Percentiles rank a stretch among this genome's conserved stretches.
These are phyloP conservation scores for Wallacemonas sp. DNA, from an alignment of 208 protist genomes.

Conservation along the genomic window DNA sequence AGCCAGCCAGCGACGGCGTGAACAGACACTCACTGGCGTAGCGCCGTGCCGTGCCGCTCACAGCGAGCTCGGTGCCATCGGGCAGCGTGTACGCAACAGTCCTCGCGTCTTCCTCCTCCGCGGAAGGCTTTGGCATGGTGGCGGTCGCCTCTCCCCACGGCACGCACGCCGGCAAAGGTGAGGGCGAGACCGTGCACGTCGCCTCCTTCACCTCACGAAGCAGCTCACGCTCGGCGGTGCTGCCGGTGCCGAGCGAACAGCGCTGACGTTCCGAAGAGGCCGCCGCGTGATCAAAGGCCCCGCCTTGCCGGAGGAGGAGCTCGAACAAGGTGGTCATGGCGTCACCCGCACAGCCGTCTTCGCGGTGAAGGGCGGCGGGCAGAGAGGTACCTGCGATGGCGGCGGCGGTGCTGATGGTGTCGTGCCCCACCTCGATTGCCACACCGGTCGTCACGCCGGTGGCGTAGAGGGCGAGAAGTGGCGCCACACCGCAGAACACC, in stretches of 20 bases:
- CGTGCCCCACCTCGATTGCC: slow-evolving; percentile 63
- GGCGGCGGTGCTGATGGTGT: slow-evolving; percentile 44
- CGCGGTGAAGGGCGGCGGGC: slow-evolving; percentile 41
- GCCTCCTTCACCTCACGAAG: slow-evolving; percentile 52
- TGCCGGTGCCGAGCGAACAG: slow-evolving; percentile 28
- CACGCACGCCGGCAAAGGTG: slow-evolving; percentile 10
- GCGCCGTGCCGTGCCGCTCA: slow-evolving; percentile 47
- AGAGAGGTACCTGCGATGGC: slow-evolving; percentile 56
- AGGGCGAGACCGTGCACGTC: slow-evolving; percentile 31
- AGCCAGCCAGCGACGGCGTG: slow-evolving; percentile 55
- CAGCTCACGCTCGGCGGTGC: slow-evolving; percentile 39
- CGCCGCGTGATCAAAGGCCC: slow-evolving; percentile 23
- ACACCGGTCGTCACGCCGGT: slow-evolving; percentile 62
- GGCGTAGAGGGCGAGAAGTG: slow-evolving; percentile 61
- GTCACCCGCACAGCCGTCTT: slow-evolving; percentile 40
- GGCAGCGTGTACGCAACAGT: slow-evolving; percentile 48
- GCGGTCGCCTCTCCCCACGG: neutral
- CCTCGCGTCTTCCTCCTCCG: neutral
- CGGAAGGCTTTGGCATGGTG: neutral
- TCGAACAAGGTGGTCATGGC: slow-evolving; percentile 55
- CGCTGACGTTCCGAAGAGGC: too few species aligned
- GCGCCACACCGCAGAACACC: slow-evolving; percentile 51
- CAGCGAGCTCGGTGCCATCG: slow-evolving; percentile 64
- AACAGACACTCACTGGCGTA: slow-evolving; percentile 83
- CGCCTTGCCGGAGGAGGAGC: slow-evolving; percentile 45